A percentile compares a stretch with the other conserved stretches of the same genome.
phyloP scores from a whole-genome alignment of 2,329 filamentous ascomycete genomes.

The Thielaviopsis euricoi region DNA sequence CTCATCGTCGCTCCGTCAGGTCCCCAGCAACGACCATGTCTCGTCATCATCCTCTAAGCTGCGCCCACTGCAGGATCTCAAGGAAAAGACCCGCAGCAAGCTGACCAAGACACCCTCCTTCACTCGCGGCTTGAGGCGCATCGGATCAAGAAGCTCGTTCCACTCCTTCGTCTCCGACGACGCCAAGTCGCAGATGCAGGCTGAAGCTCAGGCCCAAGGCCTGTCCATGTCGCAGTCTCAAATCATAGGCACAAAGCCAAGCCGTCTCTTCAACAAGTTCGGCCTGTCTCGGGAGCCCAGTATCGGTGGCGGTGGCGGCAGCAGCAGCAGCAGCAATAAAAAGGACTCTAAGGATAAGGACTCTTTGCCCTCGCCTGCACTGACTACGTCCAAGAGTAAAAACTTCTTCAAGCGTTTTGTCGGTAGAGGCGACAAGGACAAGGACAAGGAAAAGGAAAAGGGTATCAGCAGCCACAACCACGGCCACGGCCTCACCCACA shows the following conservation, averaged over 20 bases:
- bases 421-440: slow-evolving; percentile 1
- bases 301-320: background rate
- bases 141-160: slow-evolving; percentile 11
- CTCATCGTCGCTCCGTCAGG: background rate
- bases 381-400: slow-evolving; percentile 5
- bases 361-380: background rate
- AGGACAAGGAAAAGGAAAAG: background rate
- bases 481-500: too few species aligned
- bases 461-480: too few species aligned
- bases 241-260: slow-evolving; percentile 1
- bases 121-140: slow-evolving; percentile 8
- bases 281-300: slow-evolving; percentile 9
- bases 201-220: too few species aligned
- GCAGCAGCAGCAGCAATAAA: slow-evolving; percentile 1
- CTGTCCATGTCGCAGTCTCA: too few species aligned
- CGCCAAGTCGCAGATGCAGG: background rate
- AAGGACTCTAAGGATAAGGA: slow-evolving; percentile 8
- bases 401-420: slow-evolving; percentile 9
- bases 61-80: background rate
- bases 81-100: slow-evolving; percentile 6
- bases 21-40: slow-evolving; percentile 5
- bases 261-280: slow-evolving; percentile 7
- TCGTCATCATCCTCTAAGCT: background rate
- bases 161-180: slow-evolving; percentile 9
- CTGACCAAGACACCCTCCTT: slow-evolving; percentile 7